Base-by-base conservation (phyloP, 2,329 filamentous ascomycete species). In the Leptographium lundbergii region DNA sequence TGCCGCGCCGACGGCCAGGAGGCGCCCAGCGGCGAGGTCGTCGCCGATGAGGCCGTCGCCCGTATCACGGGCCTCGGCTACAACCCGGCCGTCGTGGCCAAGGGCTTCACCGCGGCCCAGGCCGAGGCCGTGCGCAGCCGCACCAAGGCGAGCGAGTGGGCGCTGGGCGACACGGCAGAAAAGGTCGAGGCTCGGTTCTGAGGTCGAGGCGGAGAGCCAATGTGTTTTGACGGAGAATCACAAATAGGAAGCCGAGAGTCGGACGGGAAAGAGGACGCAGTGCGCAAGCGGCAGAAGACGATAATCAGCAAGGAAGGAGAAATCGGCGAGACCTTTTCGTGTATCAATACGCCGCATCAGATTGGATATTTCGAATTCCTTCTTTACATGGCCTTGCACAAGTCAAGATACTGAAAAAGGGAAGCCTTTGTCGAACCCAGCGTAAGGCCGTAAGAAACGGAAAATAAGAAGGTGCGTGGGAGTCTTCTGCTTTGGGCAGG, bases 11-110 rank as follows among this genome's bases (percentile, higher is more conserved):
- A 97, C 70, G 88, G 89, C 13, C 77, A 81, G 71, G 76, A 74
- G 59, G 85, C 85, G 3, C 74, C 75, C 11, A 2, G 25, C 10
- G 54, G 27, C 22, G 24, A 19, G 4, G 74, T 77, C 42, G 70
- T 95, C 5, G 78, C 81, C 24, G 82, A 81, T 57, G 80, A 77
- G 4, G 78, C 81, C 54, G 81, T 95, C 2, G 88, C 78, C 1
- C 82, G 78, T 75, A 71, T 73, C 61, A 91, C 81, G 58, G 81
- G 81, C 55, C 73, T 96, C 24, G 91, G 90, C 0, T 97, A 97
- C 68, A 97, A 97, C 71, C 92, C 92, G 24, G 92, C 92, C 4
- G 86, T 91, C 6, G 85, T 88, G 72, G 92, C 92, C 17, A 91
- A 86, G 77, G 91, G 91, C 1, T 95, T 96, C 72, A 95, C 91